Evolutionary conservation across 177 flowering plant species (phyloP).

Genomic region (Vitis hybrid): DNA sequence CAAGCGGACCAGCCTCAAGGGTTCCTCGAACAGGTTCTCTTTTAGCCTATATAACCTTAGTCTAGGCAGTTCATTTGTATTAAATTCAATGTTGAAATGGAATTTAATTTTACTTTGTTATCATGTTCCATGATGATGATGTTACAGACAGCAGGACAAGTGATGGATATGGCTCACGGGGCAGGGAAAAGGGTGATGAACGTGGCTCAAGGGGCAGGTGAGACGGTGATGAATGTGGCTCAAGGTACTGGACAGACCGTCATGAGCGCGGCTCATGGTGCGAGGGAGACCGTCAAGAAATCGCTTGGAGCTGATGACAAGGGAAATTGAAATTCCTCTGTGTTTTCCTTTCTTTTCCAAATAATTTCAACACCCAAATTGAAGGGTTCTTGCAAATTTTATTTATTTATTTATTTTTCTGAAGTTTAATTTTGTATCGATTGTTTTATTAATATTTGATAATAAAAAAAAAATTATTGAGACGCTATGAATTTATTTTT

Average conservation of each 20-base stretch:
- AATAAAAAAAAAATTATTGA: too few species aligned
- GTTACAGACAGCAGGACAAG: conserved; percentile 39
- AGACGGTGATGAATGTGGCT: conserved; percentile 26
- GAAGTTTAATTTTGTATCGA: too few species aligned
- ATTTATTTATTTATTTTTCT: too few species aligned
- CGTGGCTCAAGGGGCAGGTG: too few species aligned
- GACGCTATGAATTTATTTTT: too few species aligned
- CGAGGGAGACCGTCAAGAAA: conserved; percentile 35
- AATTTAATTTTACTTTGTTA: too few species aligned
- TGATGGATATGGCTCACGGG: conserved; percentile 36
- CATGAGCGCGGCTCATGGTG: conserved; percentile 37
- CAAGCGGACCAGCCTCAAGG: conserved; percentile 23
- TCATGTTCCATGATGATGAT: neutral
- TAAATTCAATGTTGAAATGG: too few species aligned
- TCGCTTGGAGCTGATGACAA: conserved; percentile 31
- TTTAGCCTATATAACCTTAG: neutral
- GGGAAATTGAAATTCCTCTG: conserved; percentile 4
- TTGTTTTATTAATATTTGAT: too few species aligned
- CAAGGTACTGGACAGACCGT: conserved; percentile 28
- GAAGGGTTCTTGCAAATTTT: too few species aligned
- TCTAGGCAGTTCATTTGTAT: too few species aligned
- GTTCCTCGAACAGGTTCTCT: conserved; percentile 44
- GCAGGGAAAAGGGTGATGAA: conserved; percentile 37
- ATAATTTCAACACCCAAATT: too few species aligned
- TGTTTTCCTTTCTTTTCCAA: too few species aligned